Conservation (phyloP, 176 grass and related monocot species). For the Guadua angustifolia region DNA sequence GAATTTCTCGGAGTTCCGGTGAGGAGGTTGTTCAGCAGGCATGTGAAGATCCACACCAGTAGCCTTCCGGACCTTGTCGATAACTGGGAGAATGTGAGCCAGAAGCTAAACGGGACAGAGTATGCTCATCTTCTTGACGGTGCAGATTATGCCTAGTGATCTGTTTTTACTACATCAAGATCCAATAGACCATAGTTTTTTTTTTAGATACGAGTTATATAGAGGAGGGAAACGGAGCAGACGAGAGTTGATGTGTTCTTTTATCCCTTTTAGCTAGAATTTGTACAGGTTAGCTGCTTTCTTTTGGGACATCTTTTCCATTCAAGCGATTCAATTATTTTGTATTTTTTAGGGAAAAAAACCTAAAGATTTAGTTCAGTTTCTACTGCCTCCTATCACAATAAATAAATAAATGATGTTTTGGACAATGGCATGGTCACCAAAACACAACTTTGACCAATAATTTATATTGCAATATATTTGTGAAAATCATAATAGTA, state of each 20-base stretch:
- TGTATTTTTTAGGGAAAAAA: background rate
- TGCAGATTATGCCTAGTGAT: constrained; percentile 55
- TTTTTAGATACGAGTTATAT: background rate
- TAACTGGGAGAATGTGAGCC: constrained; percentile 73
- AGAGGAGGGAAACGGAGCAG: background rate
- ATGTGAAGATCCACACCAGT: constrained; percentile 90
- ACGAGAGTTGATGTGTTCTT: background rate
- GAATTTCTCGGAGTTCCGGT: constrained; percentile 68
- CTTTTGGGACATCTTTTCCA: background rate
- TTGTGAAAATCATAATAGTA: background rate
- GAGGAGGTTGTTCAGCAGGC: constrained; percentile 59
- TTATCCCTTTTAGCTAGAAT: background rate
- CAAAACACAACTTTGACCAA: too few relatives aligned
- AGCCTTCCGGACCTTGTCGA: constrained; percentile 58
- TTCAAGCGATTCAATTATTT: background rate
- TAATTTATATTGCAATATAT: background rate
- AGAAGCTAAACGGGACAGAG: constrained; percentile 59
- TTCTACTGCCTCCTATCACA: background rate
- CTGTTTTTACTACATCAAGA: background rate
- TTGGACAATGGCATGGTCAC: background rate
- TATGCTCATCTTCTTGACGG: constrained; percentile 68
- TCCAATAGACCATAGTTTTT: background rate
- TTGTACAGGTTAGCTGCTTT: constrained; percentile 7
- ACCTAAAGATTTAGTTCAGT: background rate
- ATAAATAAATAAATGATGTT: background rate